These are phyloP conservation scores for Aspergillus sp. DNA, from an alignment of 2,329 filamentous ascomycete species.

Conservation along the genomic window DNA sequence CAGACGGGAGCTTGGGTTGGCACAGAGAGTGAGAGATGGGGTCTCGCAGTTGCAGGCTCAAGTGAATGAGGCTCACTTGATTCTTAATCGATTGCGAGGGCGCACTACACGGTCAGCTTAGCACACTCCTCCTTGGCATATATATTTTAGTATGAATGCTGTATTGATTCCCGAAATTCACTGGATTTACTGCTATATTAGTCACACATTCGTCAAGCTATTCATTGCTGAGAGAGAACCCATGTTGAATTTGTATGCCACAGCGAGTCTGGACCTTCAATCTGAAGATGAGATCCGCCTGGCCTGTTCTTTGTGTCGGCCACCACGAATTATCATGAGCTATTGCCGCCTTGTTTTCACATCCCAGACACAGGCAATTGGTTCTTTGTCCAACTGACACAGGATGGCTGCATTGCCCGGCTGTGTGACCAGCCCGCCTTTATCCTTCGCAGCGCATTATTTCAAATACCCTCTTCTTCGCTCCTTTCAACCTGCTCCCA, in stretches of 20 bases:
- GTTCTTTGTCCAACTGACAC: background rate
- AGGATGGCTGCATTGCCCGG: background rate
- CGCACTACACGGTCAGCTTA: background rate
- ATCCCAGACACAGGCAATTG: background rate
- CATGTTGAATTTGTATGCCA: no score
- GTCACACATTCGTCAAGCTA: no score
- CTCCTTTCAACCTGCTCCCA: background rate
- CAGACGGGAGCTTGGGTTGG: background rate
- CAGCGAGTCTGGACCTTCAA: no score
- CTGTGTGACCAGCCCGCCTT: background rate
- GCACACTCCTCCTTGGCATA: background rate
- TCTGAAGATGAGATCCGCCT: no score
- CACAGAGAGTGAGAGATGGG: background rate
- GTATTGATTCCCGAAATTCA: no score
- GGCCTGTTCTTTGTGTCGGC: no score
- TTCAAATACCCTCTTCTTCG: background rate
- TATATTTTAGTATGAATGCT: no score
- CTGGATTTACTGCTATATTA: no score
- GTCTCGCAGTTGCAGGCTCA: background rate
- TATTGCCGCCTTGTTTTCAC: no score
- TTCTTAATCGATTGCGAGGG: background rate
- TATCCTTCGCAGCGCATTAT: background rate
- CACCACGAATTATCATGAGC: no score
- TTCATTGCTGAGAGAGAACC: no score
- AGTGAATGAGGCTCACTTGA: background rate